These are phyloP conservation scores for Trichomonascus vanleenenianus DNA, from an alignment of 805 yeast species.

Conservation along the genomic window DNA sequence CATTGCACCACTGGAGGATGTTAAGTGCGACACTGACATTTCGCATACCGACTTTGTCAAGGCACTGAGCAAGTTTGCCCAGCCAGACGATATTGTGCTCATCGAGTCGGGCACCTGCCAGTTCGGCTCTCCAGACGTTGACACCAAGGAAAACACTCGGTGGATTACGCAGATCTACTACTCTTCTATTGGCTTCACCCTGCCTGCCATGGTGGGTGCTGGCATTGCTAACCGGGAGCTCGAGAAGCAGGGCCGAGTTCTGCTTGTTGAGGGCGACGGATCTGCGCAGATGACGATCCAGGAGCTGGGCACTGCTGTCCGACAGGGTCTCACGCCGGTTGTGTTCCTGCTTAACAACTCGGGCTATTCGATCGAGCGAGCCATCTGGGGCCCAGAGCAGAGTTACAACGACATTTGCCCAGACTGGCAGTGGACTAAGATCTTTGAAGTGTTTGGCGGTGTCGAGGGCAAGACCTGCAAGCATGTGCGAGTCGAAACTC, in stretches of 20 bases:
- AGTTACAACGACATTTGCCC: slow-evolving; percentile 77
- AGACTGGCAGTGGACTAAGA: slow-evolving; percentile 71
- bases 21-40: slow-evolving; percentile 18
- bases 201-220: slow-evolving; percentile 81
- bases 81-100: slow-evolving; percentile 62
- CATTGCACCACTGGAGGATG: slow-evolving; percentile 24
- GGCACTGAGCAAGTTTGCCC: slow-evolving; percentile 36
- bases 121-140: slow-evolving; percentile 65
- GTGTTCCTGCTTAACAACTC: slow-evolving; percentile 72
- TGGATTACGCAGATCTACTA: slow-evolving; percentile 60
- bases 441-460: slow-evolving; percentile 48
- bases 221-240: slow-evolving; percentile 52
- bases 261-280: slow-evolving; percentile 85
- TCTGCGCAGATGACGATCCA: slow-evolving; percentile 92
- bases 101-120: slow-evolving; percentile 80
- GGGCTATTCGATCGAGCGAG: slow-evolving; percentile 88
- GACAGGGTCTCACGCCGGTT: slow-evolving; percentile 55
- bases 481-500: slow-evolving; percentile 31
- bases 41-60: slow-evolving; percentile 39
- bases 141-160: slow-evolving; percentile 46
- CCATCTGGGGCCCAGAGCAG: slow-evolving; percentile 70
- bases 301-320: slow-evolving; percentile 61
- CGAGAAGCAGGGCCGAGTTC: slow-evolving; percentile 42
- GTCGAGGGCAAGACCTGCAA: slow-evolving; percentile 21
- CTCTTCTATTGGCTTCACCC: slow-evolving; percentile 81